Base-by-base conservation (phyloP, 164 flowering plant genomes). In the Piper longum region DNA sequence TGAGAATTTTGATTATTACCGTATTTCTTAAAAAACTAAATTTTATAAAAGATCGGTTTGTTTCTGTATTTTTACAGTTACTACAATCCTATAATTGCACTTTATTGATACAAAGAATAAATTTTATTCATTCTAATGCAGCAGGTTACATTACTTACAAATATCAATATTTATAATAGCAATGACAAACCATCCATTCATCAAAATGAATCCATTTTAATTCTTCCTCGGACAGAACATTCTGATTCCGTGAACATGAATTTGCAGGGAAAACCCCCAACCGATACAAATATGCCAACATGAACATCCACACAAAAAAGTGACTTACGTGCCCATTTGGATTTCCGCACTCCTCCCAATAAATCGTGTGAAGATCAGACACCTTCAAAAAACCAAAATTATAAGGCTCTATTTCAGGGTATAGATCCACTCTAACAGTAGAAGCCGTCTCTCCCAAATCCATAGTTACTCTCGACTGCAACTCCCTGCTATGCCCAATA, bases 311-410 rank as follows among this genome's bases (percentile, higher is more conserved):
- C 43, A 39, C 7, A 45, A 7, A 8, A 43, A 52, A 13, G 56
- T 18, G 40, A 81, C 95, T 84, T 72, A 92, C 98, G 76, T 84
- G 78, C 19, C 98, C 98, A 80, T 64, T 71, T 7, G 98, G 98
- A 67, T 92, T 92, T 57, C 98, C 98, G 0, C 96, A 92, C 69
- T 89, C 91, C 77, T 92, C 98, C 88, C 91, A 92, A 66, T 89
- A 89, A 54, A 92, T 74, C 4, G 89, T 62, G 62, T 92, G 98
- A 64, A 87, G 61, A 74, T 92, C 93, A 1, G 98, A 92, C 73
- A 92, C 96, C 78, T 89, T 92, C 75, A 89, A 72, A 74, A 76
- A 70, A 0, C 95, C 98, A 0, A 86, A 71, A 69, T 79, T 72
- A 67, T 81, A 83, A 0, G 96, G 98, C 72, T 92, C 98, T 55